Percentiles rank a stretch among this genome's conserved stretches.
phyloP scores from a whole-genome alignment of 768 basidiomycete genomes.

The Macrolepiota albuminosa region DNA sequence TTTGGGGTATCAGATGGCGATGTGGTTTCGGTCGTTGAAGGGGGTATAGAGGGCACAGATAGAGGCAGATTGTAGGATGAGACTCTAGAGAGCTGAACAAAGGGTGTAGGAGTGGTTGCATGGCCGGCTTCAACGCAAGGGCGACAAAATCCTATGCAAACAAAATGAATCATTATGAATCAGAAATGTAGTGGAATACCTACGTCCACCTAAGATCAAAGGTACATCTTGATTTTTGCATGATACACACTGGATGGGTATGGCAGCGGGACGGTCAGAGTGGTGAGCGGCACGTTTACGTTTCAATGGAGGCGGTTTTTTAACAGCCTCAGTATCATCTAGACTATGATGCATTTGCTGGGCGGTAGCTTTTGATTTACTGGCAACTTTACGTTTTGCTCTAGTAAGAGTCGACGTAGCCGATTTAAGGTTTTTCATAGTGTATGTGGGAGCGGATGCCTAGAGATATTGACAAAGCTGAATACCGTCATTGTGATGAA shows the following conservation, averaged over 20 bases:
- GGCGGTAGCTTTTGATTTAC: slow-evolving; percentile 21
- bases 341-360: slow-evolving; percentile 3
- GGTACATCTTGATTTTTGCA: slow-evolving; percentile 71
- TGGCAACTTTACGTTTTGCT: slow-evolving; percentile 23
- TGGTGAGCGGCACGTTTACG: slow-evolving; percentile 36
- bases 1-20: slow-evolving; percentile 5
- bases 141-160: slow-evolving; percentile 56
- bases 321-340: slow-evolving; percentile 16
- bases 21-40: neutral
- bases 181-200: slow-evolving; percentile 24
- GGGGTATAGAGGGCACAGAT: neutral
- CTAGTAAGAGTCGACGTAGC: slow-evolving; percentile 26
- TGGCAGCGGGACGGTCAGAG: slow-evolving; percentile 10
- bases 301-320: slow-evolving; percentile 29
- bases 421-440: slow-evolving; percentile 57
- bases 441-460: slow-evolving; percentile 44
- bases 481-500: neutral
- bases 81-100: slow-evolving; percentile 5
- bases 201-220: slow-evolving; percentile 71
- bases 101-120: slow-evolving; percentile 15
- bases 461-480: slow-evolving; percentile 5
- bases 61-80: slow-evolving; percentile 5
- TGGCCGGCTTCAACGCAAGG: slow-evolving; percentile 58
- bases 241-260: slow-evolving; percentile 44
- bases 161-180: neutral